phyloP scores from a whole-genome alignment of 306 rosid genomes.

The Inga laurina region DNA sequence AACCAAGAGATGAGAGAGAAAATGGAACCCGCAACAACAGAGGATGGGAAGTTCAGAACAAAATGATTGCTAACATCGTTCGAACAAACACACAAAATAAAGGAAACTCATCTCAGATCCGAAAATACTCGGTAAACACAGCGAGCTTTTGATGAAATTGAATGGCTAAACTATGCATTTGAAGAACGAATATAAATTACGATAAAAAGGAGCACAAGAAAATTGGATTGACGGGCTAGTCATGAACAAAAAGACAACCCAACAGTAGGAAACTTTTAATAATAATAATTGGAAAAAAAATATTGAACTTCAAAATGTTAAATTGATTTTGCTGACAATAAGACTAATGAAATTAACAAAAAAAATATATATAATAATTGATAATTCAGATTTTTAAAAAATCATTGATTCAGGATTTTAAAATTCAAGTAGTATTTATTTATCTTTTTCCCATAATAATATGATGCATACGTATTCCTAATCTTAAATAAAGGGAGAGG shows the following conservation, averaged over 20 bases:
- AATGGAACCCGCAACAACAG: conserved; percentile 13
- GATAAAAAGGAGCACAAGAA: neutral
- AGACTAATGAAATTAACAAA: too few species aligned
- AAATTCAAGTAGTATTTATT: too few species aligned
- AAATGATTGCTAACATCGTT: conserved; percentile 32
- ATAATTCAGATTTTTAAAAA: too few species aligned
- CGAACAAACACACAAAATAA: conserved; percentile 35
- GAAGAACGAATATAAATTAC: conserved; percentile 26
- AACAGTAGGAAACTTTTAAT: too few species aligned
- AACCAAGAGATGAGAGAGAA: neutral
- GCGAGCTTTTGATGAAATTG: conserved; percentile 27
- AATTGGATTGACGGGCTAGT: neutral
- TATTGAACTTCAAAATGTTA: too few species aligned
- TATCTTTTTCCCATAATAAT: too few species aligned
- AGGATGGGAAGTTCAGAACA: conserved; percentile 33
- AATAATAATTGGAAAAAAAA: too few species aligned
- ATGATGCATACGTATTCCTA: too few species aligned
- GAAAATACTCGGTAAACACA: conserved; percentile 36
- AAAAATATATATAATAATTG: too few species aligned
- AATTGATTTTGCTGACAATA: too few species aligned
- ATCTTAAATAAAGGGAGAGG: too few species aligned
- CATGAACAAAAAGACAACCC: neutral
- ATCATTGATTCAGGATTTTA: too few species aligned
- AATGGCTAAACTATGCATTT: conserved; percentile 34
- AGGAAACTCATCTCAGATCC: conserved; percentile 62